phyloP scores from a whole-genome alignment of 140 eudicot species.

The Bidens hawaiensis region DNA sequence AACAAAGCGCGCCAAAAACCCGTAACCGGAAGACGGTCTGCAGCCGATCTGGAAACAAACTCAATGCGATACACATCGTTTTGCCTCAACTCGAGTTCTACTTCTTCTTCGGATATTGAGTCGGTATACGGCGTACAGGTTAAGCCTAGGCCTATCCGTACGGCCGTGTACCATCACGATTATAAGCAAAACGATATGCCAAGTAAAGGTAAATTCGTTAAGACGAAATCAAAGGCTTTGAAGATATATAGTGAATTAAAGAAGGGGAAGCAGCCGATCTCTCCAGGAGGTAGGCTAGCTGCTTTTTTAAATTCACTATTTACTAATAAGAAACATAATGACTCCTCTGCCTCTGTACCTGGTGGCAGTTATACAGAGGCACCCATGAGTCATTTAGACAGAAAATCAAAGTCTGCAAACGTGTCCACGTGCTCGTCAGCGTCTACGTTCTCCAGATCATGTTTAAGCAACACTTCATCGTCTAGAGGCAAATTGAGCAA shows the following conservation, averaged over 20 bases:
- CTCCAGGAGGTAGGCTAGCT: conserved; percentile 59
- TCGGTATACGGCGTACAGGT: background rate
- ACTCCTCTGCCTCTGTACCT: no score
- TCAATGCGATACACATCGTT: conserved; percentile 10
- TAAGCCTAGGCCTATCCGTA: conserved; percentile 48
- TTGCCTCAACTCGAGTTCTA: conserved; percentile 42
- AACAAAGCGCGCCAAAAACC: conserved; percentile 21
- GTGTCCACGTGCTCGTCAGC: conserved; percentile 42
- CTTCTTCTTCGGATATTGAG: conserved; percentile 40
- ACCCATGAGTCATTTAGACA: conserved; percentile 16
- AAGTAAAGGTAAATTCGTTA: conserved; percentile 44
- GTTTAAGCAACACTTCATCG: conserved; percentile 52
- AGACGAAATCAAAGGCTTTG: conserved; percentile 50
- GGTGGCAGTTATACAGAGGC: no score
- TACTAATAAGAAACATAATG: conserved; percentile 30
- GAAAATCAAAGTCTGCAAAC: conserved; percentile 48
- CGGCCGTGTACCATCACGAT: no score
- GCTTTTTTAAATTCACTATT: conserved; percentile 51
- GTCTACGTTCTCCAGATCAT: conserved; percentile 56
- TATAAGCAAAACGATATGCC: no score
- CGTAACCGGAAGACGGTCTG: conserved; percentile 33
- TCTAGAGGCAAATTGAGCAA: conserved; percentile 38
- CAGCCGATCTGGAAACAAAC: conserved; percentile 34
- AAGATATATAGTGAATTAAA: conserved; percentile 64
- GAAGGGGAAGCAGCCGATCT: conserved; percentile 64